Base-by-base conservation (phyloP, 805 yeast genomes). In the Dipodascopsis tothii region DNA sequence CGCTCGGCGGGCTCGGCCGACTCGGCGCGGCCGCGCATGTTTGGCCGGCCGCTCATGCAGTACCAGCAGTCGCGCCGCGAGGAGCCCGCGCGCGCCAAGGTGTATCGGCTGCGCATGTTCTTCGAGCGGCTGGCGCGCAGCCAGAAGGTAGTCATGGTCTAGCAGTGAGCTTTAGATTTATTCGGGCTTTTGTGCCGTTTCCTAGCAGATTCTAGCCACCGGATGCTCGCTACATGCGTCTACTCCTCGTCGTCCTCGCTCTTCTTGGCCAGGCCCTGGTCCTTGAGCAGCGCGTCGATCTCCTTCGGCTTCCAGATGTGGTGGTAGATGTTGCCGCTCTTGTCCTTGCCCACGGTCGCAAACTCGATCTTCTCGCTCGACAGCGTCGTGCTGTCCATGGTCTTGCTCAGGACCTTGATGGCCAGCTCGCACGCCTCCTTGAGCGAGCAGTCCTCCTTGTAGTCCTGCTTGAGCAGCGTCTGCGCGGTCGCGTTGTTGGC, bases 401-500 rank as follows among this genome's bases (percentile, higher is more conserved):
- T 92, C 71, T 92, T 92, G 42, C 92, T 79, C 51, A 92, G 74
- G 33, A 92, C 94, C 67, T 87, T 86, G 60, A 92, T 72, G 5
- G 96, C 96, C 61, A 92, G 71, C 54, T 81, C 84, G 46, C 84
- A 75, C 3, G 96, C 96, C 41, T 81, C 94, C 17, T 59, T 55
- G 20, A 68, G 57, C 19, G 73, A 63, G 56, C 85, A 65, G 45
- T 83, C 92, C 56, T 84, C 90, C 61, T 83, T 86, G 70, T 84
- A 92, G 58, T 92, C 98, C 68, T 88, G 95, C 67, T 92, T 92
- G 60, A 92, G 73, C 52, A 92, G 69, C 1, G 98, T 90, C 69
- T 92, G 98, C 1, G 96, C 96, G 36, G 96, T 88, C 5, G 95
- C 77, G 52, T 86, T 87, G 68, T 92, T 92, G 40, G 96, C 95